Base-by-base conservation (phyloP, 2,329 filamentous ascomycete genomes). In the Ascosphaera apis region DNA sequence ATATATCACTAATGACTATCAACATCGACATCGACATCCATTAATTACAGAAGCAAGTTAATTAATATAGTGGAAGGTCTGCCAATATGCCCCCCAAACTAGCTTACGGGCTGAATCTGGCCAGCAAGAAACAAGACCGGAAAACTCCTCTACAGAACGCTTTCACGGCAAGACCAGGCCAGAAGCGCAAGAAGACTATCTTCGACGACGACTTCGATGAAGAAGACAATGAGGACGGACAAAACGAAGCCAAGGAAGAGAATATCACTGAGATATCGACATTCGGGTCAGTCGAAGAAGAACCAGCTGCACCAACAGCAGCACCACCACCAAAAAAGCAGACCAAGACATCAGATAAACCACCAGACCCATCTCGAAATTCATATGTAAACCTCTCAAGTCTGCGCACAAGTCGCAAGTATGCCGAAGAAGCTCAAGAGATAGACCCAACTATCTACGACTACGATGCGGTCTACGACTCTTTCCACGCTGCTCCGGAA, bases 401-500 rank as follows among this genome's bases (percentile, higher is more conserved):
- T 11, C 43, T 60, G 7, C 57, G 60, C 34, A 61, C 49, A 42
- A 61, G 55, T 38, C 55, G 50, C 34, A 54, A 61, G 42, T 58
- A 63, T 36, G 53, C 57, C 4, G 43, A 57, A 36, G 47, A 54
- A 39, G 60, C 60, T 2, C 49, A 58, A 35, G 48, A 56, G 13
- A 43, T 63, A 7, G 61, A 64, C 36, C 50, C 60, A 1, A 54
- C 54, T 6, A 60, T 63, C 33, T 64, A 64, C 47, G 60, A 60
- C 41, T 64, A 64, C 45, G 61, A 64, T 41, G 53, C 52, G 16
- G 53, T 61, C 11, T 64, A 64, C 43, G 61, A 64, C 39, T 59
- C 53, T 21, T 48, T 63, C n/a, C 58, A 62, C 35, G 47, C 52
- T 11, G 57, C 57, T 40, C 44, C 50, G 1, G 43, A 43, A 19